A percentile compares a stretch with the other conserved stretches of the same genome.
Conservation (phyloP, 2,329 filamentous ascomycete genomes). For the Fusarium circinatum region DNA sequence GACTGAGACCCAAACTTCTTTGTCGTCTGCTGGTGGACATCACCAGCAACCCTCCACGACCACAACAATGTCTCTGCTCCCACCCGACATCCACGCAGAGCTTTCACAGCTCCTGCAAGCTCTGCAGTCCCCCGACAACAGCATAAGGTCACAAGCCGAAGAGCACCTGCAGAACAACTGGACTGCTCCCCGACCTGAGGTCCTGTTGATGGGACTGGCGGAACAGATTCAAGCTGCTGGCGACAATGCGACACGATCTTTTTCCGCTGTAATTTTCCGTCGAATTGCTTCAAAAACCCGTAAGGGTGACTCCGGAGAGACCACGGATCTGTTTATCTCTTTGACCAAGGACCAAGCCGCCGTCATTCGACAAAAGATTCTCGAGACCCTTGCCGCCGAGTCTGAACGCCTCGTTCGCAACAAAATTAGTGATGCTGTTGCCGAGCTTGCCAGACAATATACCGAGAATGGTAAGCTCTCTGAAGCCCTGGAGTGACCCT, state of each 20-base stretch:
- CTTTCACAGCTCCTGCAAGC: constrained; percentile 87
- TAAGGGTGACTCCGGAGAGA: constrained; percentile 77
- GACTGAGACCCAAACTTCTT: constrained; percentile 25
- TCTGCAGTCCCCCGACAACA: constrained; percentile 90
- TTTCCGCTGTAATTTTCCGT: constrained; percentile 92
- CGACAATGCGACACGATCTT: constrained; percentile 84
- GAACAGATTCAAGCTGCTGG: constrained; percentile 88
- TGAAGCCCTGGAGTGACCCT: not conserved
- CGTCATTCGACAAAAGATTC: constrained; percentile 84
- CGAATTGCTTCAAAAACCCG: constrained; percentile 90
- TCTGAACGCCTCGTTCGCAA: constrained; percentile 80
- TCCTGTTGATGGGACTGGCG: constrained; percentile 91
- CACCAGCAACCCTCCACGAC: constrained; percentile 42
- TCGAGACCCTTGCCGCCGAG: constrained; percentile 81
- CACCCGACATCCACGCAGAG: constrained; percentile 84
- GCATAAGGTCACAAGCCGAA: constrained; percentile 84
- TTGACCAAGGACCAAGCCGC: constrained; percentile 77
- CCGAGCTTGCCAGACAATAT: constrained; percentile 94
- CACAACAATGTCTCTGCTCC: constrained; percentile 81
- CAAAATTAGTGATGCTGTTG: constrained; percentile 97
- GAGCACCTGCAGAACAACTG: constrained; percentile 92
- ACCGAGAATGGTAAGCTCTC: constrained; percentile 81
- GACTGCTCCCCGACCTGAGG: constrained; percentile 82
- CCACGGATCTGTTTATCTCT: constrained; percentile 86
- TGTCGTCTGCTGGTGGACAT: constrained; percentile 46